Percentiles rank a stretch among this genome's conserved stretches.
These are phyloP conservation scores for Silene coronaria DNA, from an alignment of 179 eudicot genomes.

Conservation along the genomic window DNA sequence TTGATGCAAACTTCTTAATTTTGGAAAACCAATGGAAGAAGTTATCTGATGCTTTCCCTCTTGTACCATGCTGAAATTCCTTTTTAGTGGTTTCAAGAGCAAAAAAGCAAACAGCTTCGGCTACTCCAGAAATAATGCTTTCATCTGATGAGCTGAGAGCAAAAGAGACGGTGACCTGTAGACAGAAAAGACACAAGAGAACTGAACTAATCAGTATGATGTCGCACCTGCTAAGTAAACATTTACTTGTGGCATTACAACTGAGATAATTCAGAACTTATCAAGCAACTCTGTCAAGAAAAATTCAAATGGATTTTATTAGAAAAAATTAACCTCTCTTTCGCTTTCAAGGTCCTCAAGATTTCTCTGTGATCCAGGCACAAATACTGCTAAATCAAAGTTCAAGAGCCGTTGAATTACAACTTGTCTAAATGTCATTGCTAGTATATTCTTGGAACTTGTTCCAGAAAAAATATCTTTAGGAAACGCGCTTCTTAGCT, in stretches of 20 bases:
- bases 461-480: constrained; percentile 48
- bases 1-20: constrained; percentile 44
- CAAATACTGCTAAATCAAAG: constrained; percentile 55
- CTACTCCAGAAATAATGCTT: constrained; percentile 49
- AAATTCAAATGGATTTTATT: background rate
- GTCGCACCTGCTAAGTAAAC: constrained; percentile 61
- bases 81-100: constrained; percentile 58
- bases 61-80: constrained; percentile 31
- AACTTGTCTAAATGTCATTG: constrained; percentile 95
- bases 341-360: constrained; percentile 63
- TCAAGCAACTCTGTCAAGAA: background rate
- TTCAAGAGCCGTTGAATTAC: constrained; percentile 67
- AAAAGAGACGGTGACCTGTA: constrained; percentile 78
- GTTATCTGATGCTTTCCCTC: constrained; percentile 29
- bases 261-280: constrained; percentile 18
- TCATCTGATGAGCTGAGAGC: constrained; percentile 65
- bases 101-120: constrained; percentile 68
- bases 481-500: constrained; percentile 43
- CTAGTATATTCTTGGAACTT: constrained; percentile 57
- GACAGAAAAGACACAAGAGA: constrained; percentile 66
- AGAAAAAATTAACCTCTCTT: constrained; percentile 60
- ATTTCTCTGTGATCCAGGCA: constrained; percentile 75
- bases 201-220: constrained; percentile 60
- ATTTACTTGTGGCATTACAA: constrained; percentile 44
- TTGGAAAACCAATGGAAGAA: constrained; percentile 45